These are phyloP conservation scores for Leccinum pseudoinsigne DNA, from an alignment of 1,284 basidiomycete genomes.

Conservation along the genomic window DNA sequence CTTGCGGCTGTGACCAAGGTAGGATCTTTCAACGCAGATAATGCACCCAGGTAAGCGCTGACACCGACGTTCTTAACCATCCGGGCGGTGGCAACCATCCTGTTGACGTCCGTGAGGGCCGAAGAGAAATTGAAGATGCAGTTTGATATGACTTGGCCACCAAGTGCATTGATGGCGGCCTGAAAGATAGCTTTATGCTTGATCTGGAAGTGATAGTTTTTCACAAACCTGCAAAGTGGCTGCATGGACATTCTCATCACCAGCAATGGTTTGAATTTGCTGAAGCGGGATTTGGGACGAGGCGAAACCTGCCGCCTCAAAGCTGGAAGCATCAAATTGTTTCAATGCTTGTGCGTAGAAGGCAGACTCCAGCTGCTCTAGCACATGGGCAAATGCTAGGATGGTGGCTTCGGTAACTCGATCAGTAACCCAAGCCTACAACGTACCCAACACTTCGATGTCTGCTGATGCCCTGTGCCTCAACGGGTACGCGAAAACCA, in stretches of 20 bases:
- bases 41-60: slow-evolving; percentile 77
- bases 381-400: slow-evolving; percentile 71
- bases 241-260: slow-evolving; percentile 66
- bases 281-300: slow-evolving; percentile 58
- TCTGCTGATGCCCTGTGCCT: background rate
- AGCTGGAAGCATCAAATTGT: slow-evolving; percentile 68
- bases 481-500: slow-evolving; percentile 7
- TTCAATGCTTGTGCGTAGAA: slow-evolving; percentile 71
- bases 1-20: slow-evolving; percentile 67
- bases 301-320: slow-evolving; percentile 67
- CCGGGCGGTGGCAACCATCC: slow-evolving; percentile 75
- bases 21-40: slow-evolving; percentile 64
- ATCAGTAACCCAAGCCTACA: background rate
- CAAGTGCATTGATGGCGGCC: slow-evolving; percentile 53
- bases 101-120: slow-evolving; percentile 64
- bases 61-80: slow-evolving; percentile 82
- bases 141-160: slow-evolving; percentile 49
- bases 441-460: slow-evolving; percentile 20
- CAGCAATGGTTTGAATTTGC: slow-evolving; percentile 58
- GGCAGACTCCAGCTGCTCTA: slow-evolving; percentile 69
- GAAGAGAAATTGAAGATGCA: slow-evolving; percentile 73
- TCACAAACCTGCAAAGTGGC: slow-evolving; percentile 47
- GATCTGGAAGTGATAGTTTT: slow-evolving; percentile 16
- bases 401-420: background rate
- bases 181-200: slow-evolving; percentile 19